A percentile compares a stretch with the other conserved stretches of the same genome.
phyloP scores from a whole-genome alignment of 1,284 basidiomycete species.

The Melampsora americana region DNA sequence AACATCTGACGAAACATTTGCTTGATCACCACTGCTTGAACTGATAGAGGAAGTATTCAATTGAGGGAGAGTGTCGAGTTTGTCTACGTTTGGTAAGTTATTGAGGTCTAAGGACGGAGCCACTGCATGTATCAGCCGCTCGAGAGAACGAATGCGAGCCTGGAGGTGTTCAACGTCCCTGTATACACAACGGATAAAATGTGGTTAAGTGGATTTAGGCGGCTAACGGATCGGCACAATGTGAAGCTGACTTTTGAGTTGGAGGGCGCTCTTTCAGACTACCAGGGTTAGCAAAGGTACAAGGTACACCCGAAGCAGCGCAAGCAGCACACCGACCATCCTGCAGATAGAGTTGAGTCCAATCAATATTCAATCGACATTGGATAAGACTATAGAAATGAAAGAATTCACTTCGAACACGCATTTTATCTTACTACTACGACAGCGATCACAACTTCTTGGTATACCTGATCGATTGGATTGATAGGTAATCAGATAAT shows the following conservation, averaged over 20 bases:
- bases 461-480: conserved; percentile 13
- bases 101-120: conserved; percentile 20
- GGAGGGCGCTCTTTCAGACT: conserved; percentile 30
- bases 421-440: conserved; percentile 32
- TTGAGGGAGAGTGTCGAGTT: background rate
- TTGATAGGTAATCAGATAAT: background rate
- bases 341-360: background rate
- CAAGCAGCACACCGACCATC: conserved; percentile 22
- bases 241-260: conserved; percentile 18
- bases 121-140: conserved; percentile 25
- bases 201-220: background rate
- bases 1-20: background rate
- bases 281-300: conserved; percentile 32
- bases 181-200: background rate
- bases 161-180: conserved; percentile 35
- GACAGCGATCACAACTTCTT: conserved; percentile 34
- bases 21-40: background rate
- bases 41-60: background rate
- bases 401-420: conserved; percentile 19
- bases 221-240: background rate
- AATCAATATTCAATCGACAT: no score
- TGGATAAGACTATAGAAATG: background rate
- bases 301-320: conserved; percentile 1
- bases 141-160: conserved; percentile 30
- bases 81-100: conserved; percentile 7